Base-by-base conservation (phyloP, 2,329 filamentous ascomycete genomes). In the Parafenestella ontariensis region DNA sequence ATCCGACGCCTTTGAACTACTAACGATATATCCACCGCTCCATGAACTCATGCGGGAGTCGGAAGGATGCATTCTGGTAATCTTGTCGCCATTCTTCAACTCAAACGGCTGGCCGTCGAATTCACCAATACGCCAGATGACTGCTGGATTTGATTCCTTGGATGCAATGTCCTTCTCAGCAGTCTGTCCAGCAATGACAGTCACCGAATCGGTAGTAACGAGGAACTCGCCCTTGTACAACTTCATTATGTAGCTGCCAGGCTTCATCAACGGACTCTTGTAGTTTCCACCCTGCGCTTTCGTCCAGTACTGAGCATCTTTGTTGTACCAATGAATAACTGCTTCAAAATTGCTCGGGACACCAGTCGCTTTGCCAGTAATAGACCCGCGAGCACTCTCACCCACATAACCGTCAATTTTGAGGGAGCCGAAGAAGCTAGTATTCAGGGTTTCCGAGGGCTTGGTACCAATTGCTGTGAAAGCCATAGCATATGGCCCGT, bases 251-350 rank as follows among this genome's bases (percentile, higher is more conserved):
- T 67, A 67, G 3, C 52, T 49, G 3, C 64, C 62, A 5, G 64
- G 49, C 23, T 65, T 67, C 64, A 67, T 67, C 37, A 53, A 31
- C 1, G 62, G 62, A 2, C 58, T 61, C 10, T 56, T 64, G 44
- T 58, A 67, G 11, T 52, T 51, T 0, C 64, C 64, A 21, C 47
- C 48, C 1, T 24, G 43, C 1, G 58, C 58, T 31, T 65, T 67
- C 2, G 64, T 61, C 86, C 86, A 89, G 76, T 88, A 88, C 66
- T 89, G 86, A 1, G 85, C 83, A 2, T 77, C 77, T 8, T 65
- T 69, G 71, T 88, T 89, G 72, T 82, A 73, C 86, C 85, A 89
- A 71, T 89, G 85, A 1, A 88, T 76, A 3, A 67, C 62, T 1
- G 60, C 61, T 40, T 67, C 64, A 37, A 65, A 65, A 1, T 53